phyloP scores from a whole-genome alignment of 2,329 filamentous ascomycete species.

The Teratosphaeria epicoccoides region DNA sequence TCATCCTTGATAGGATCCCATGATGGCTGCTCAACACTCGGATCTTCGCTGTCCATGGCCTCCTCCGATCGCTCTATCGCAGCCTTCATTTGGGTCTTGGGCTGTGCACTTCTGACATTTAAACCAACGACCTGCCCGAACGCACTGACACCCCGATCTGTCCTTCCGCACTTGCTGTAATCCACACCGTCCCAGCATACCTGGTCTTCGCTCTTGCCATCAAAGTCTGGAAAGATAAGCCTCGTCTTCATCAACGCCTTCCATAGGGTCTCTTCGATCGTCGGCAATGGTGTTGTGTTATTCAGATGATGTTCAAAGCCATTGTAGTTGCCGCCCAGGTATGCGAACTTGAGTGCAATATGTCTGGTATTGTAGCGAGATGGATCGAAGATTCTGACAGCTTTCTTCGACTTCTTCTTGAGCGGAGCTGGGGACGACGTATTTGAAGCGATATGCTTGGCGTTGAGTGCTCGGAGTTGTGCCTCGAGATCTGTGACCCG shows the following conservation, averaged over 20 bases:
- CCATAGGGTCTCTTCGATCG: slow-evolving; percentile 90
- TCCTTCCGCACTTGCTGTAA: slow-evolving; percentile 91
- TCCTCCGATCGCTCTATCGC: slow-evolving; percentile 2
- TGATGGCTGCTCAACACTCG: slow-evolving; percentile 6
- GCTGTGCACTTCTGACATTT: slow-evolving; percentile 67
- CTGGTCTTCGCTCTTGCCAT: slow-evolving; percentile 31
- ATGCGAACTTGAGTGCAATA: slow-evolving; percentile 87
- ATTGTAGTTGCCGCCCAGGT: slow-evolving; percentile 82
- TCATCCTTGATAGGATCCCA: slow-evolving; percentile 69
- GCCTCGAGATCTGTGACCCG: slow-evolving; percentile 58
- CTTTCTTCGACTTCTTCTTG: slow-evolving; percentile 29
- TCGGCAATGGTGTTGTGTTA: slow-evolving; percentile 58
- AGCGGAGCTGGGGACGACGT: slow-evolving; percentile 6
- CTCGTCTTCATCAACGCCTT: slow-evolving; percentile 74
- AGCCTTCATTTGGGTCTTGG: slow-evolving; percentile 25
- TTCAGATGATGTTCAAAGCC: slow-evolving; percentile 80
- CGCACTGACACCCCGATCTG: slow-evolving; percentile 85
- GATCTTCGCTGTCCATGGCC: slow-evolving; percentile 6
- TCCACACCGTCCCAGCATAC: slow-evolving; percentile 75
- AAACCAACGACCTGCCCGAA: slow-evolving; percentile 92
- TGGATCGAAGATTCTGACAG: slow-evolving; percentile 54
- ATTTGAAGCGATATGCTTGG: slow-evolving; percentile 20
- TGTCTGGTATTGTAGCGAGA: slow-evolving; percentile 71
- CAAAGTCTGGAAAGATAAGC: slow-evolving; percentile 60
- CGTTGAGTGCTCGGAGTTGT: slow-evolving; percentile 42